Percentiles rank a stretch among this genome's conserved stretches.
phyloP scores from a whole-genome alignment of 1,284 basidiomycete species.

The Ustilago trichophora region DNA sequence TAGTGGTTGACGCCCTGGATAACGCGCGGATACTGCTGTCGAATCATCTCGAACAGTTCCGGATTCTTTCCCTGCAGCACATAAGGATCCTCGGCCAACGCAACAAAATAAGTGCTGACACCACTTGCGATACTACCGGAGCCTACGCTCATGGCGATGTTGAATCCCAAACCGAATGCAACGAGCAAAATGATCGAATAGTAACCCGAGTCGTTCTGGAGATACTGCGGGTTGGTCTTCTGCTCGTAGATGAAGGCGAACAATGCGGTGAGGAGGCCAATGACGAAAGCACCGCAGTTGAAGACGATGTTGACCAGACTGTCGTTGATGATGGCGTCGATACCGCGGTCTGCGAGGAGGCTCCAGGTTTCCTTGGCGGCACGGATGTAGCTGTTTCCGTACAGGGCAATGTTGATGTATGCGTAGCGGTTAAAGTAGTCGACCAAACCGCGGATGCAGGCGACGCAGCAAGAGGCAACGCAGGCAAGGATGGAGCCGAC shows the following conservation, averaged over 20 bases:
- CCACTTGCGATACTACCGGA: slow-evolving; percentile 61
- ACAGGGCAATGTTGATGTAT: slow-evolving; percentile 85
- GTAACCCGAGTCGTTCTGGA: slow-evolving; percentile 49
- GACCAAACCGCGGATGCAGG: slow-evolving; percentile 53
- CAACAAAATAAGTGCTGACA: slow-evolving; percentile 67
- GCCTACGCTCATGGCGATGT: slow-evolving; percentile 65
- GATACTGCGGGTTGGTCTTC: slow-evolving; percentile 55
- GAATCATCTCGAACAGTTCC: slow-evolving; percentile 56
- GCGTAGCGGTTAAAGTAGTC: slow-evolving; percentile 71
- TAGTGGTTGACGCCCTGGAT: slow-evolving; percentile 55
- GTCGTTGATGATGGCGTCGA: slow-evolving; percentile 86
- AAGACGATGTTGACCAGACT: slow-evolving; percentile 76
- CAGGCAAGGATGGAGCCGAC: slow-evolving; percentile 80
- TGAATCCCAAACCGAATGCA: slow-evolving; percentile 64
- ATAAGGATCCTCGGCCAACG: slow-evolving; percentile 57
- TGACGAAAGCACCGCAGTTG: slow-evolving; percentile 72
- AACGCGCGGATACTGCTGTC: slow-evolving; percentile 65
- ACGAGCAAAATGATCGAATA: slow-evolving; percentile 53
- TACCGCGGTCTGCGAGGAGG: slow-evolving; percentile 79
- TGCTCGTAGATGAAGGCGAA: slow-evolving; percentile 83
- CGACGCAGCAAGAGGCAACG: slow-evolving; percentile 78
- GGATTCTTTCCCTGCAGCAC: slow-evolving; percentile 51
- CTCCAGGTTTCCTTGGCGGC: slow-evolving; percentile 92
- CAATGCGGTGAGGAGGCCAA: slow-evolving; percentile 79
- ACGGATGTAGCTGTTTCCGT: slow-evolving; percentile 83